Evolutionary conservation across 805 yeast species (phyloP).

Genomic region (Yamadazyma sp.): DNA sequence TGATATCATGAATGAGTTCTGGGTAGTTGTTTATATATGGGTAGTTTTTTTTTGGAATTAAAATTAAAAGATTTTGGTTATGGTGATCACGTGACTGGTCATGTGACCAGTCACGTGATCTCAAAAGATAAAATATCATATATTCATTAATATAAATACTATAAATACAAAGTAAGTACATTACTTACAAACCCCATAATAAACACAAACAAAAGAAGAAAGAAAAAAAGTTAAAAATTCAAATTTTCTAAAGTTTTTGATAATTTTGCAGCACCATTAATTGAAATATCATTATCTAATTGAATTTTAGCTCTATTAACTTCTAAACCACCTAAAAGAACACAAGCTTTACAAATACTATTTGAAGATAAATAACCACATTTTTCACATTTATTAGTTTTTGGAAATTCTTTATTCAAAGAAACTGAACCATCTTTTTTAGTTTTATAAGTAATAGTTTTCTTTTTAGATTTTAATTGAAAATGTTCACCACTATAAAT

Average conservation of each 20-base stretch:
- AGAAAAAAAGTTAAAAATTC: conserved; percentile 52
- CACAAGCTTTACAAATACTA: conserved; percentile 88
- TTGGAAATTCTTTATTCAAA: conserved; percentile 39
- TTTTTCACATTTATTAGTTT: conserved; percentile 75
- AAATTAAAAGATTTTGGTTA: too few species aligned
- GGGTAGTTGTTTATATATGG: too few species aligned
- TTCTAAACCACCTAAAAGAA: conserved; percentile 80
- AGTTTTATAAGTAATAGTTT: conserved; percentile 34
- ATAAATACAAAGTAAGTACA: too few species aligned
- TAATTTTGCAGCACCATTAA: conserved; percentile 63
- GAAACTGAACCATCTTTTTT: conserved; percentile 60
- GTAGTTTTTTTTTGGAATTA: too few species aligned
- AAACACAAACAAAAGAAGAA: too few species aligned
- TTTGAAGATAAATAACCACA: conserved; percentile 94
- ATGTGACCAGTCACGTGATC: too few species aligned
- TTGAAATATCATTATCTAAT: conserved; percentile 50
- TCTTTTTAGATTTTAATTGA: conserved; percentile 57
- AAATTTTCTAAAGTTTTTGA: conserved; percentile 62
- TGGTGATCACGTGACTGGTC: too few species aligned
- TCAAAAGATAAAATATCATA: too few species aligned
- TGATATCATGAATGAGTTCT: too few species aligned
- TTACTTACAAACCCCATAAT: too few species aligned
- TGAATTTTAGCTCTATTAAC: conserved; percentile 63
- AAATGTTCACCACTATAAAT: conserved; percentile 91
- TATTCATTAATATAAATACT: too few species aligned